Base-by-base conservation (phyloP, 139 green algal species). In the Eudorina sp. region DNA sequence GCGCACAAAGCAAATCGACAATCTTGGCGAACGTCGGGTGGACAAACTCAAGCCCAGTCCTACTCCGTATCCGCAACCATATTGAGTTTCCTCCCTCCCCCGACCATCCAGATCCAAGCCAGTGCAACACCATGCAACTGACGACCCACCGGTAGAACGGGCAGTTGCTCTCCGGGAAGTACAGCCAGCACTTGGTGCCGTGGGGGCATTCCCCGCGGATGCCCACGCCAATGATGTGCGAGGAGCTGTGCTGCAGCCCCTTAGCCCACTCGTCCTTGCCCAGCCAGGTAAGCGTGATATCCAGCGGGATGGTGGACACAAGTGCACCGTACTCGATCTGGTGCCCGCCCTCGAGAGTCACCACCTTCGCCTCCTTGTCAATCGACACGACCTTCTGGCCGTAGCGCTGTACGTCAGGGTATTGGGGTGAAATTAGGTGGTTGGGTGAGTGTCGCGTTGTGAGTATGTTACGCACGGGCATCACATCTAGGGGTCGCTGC, bases 121-220 rank as follows among this genome's bases (percentile, higher is more conserved):
- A n/a, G n/a, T n/a, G n/a, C n/a, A 55, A 55, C 73, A 14, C 29
- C n/a, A 55, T 23, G 55, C 68, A 76, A 7, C n/a, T n/a, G n/a
- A n/a, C n/a, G n/a, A 60, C 72, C 23, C 36, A 94, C 83, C 96
- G 93, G 95, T 99, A 99, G 91, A 96, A 99, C 83, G 96, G 96
- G 94, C 96, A 98, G 93, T 98, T 83, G 89, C 94, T 91, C 86
- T 98, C 96, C 8, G 96, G 96, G 90, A 96, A 99, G 92, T 99
- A 99, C 43, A 99, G 94, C 96, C 96, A 99, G 96, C 96, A 99
- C 93, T 98, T 98, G 82, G 84, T 84, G 90, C 93, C 96, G 76
- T 98, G 96, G 5, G 96, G 96, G 92, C 95, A 93, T 25, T 70
- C 85, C 72, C 93, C 93, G 4, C 94, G 89, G 46, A 96, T 91